Conservation (phyloP, 2,329 filamentous ascomycete genomes). For the Colletotrichum sidae region DNA sequence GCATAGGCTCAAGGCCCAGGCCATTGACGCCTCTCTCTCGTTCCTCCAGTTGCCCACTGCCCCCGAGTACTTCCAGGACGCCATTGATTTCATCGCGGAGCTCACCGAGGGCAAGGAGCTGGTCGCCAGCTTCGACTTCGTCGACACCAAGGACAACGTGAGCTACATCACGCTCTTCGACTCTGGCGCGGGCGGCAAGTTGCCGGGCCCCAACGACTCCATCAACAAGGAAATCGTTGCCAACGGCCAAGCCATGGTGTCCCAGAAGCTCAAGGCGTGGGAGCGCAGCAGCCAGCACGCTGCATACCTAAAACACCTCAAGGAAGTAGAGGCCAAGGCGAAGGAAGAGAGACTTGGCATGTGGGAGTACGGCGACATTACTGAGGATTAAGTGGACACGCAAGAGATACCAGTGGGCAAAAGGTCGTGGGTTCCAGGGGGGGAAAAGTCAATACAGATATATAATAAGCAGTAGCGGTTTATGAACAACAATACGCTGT, state of each 20-base stretch:
- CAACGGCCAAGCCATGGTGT: slow-evolving; percentile 90
- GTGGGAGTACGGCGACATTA: slow-evolving; percentile 99
- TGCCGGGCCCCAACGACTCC: slow-evolving; percentile 75
- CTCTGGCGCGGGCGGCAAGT: slow-evolving; percentile 68
- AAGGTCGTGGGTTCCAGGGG: background rate
- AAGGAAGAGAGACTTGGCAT: slow-evolving; percentile 86
- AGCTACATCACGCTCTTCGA: slow-evolving; percentile 92
- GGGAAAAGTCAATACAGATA: slow-evolving; percentile 29
- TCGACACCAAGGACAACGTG: slow-evolving; percentile 81
- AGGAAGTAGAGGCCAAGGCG: slow-evolving; percentile 79
- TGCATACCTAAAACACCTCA: slow-evolving; percentile 77
- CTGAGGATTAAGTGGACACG: slow-evolving; percentile 74
- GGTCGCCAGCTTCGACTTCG: slow-evolving; percentile 90
- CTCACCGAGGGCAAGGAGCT: slow-evolving; percentile 80
- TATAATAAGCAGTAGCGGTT: slow-evolving; percentile 32
- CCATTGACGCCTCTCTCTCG: slow-evolving; percentile 85
- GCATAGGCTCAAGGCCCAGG: slow-evolving; percentile 88
- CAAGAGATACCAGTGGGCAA: slow-evolving; percentile 2
- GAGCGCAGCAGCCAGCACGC: slow-evolving; percentile 79
- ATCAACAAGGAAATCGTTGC: slow-evolving; percentile 89
- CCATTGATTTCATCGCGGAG: slow-evolving; percentile 79
- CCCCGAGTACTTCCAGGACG: slow-evolving; percentile 85
- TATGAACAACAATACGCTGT: slow-evolving; percentile 20
- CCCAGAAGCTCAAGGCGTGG: slow-evolving; percentile 91
- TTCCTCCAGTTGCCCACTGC: slow-evolving; percentile 89